Conservation (phyloP, 2,329 filamentous ascomycete species). For the Claviceps digitariae region DNA sequence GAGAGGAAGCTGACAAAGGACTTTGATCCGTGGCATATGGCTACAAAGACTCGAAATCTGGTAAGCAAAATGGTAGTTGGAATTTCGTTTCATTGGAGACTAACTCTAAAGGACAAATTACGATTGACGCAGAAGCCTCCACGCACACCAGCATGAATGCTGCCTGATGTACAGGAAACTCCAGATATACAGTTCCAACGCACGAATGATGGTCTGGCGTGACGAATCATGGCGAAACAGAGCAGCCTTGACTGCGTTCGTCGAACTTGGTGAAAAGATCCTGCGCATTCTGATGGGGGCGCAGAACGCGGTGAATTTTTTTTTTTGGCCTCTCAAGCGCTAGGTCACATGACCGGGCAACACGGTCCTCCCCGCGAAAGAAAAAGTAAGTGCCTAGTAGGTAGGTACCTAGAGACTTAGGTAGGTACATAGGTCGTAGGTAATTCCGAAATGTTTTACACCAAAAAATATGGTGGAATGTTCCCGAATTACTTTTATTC, state of each 20-base stretch:
- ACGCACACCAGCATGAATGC: neutral
- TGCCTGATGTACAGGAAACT: neutral
- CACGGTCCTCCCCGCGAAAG: too few relatives aligned
- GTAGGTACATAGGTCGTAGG: too few relatives aligned
- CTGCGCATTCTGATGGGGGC: neutral
- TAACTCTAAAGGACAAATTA: neutral
- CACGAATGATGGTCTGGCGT: slow-evolving; percentile 16
- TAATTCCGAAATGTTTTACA: too few relatives aligned
- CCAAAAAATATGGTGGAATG: too few relatives aligned
- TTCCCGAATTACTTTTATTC: too few relatives aligned
- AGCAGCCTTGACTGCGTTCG: neutral
- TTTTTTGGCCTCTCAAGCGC: neutral
- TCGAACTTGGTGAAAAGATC: neutral
- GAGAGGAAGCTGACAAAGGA: neutral
- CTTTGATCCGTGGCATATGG: slow-evolving; percentile 8
- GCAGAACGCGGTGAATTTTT: neutral
- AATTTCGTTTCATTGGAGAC: slow-evolving; percentile 2
- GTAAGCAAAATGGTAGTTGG: slow-evolving; percentile 1
- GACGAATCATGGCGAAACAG: slow-evolving; percentile 16
- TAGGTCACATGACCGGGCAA: slow-evolving; percentile 3
- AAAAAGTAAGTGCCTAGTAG: too few relatives aligned
- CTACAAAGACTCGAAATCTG: slow-evolving; percentile 1
- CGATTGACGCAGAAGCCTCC: neutral
- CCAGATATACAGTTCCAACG: slow-evolving; percentile 20
- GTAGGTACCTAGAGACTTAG: too few relatives aligned